phyloP scores from a whole-genome alignment of 176 grass and related monocot genomes.

The Echinochloa phyllopogon region DNA sequence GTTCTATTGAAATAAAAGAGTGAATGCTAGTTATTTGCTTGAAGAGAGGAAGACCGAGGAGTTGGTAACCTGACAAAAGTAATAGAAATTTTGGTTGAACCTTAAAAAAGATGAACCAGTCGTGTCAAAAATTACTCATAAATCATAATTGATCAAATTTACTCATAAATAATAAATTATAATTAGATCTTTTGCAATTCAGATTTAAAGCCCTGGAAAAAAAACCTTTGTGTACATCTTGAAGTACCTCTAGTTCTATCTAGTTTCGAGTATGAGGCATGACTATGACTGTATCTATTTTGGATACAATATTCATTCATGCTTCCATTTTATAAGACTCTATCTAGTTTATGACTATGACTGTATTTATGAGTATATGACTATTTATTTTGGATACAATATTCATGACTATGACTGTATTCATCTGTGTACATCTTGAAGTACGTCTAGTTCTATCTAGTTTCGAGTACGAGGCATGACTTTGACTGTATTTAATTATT shows the following conservation, averaged over 20 bases:
- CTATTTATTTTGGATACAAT: too few species aligned
- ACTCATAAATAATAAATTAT: background rate
- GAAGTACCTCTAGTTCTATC: background rate
- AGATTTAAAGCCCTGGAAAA: slow-evolving; percentile 4
- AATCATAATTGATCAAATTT: background rate
- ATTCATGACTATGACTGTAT: too few species aligned
- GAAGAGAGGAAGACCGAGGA: background rate
- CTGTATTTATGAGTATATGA: too few species aligned
- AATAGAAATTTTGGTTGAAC: background rate
- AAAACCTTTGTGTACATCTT: background rate
- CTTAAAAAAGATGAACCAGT: background rate
- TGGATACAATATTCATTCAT: background rate
- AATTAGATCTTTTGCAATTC: background rate
- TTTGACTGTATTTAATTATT: background rate
- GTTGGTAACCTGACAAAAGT: background rate
- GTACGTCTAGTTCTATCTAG: background rate
- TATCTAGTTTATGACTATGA: too few species aligned
- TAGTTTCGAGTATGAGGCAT: slow-evolving; percentile 5
- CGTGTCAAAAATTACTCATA: background rate
- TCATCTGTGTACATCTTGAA: slow-evolving; percentile 9
- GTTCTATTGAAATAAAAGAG: background rate
- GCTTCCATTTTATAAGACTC: background rate
- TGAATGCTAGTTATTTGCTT: background rate
- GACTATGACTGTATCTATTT: background rate
- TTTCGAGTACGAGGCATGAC: slow-evolving; percentile 2